Conservation (phyloP, 495 filamentous ascomycete genomes). For the Xylaria venustula region DNA sequence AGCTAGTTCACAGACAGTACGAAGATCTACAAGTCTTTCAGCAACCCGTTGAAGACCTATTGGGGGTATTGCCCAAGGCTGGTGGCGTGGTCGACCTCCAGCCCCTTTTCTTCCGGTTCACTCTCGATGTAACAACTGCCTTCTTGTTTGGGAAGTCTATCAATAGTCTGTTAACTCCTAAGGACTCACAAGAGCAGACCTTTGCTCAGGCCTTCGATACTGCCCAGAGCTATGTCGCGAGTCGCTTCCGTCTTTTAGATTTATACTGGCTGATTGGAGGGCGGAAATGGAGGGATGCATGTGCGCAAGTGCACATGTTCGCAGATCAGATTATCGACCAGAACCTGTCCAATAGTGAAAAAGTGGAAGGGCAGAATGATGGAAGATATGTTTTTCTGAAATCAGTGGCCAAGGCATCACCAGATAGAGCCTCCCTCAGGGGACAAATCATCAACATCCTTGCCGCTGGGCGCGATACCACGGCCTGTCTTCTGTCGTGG, state of each 20-base stretch:
- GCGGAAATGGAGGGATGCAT: constrained; percentile 38
- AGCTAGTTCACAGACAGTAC: constrained; percentile 40
- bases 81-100: constrained; percentile 51
- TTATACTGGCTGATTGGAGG: constrained; percentile 48
- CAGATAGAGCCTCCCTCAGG: constrained; percentile 24
- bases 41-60: constrained; percentile 45
- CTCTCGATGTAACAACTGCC: constrained; percentile 68
- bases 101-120: constrained; percentile 64
- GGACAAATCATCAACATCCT: constrained; percentile 49
- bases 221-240: constrained; percentile 25
- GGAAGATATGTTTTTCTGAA: constrained; percentile 30
- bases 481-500: constrained; percentile 48
- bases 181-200: constrained; percentile 16
- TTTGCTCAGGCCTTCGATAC: constrained; percentile 25
- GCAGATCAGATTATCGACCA: constrained; percentile 27
- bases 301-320: constrained; percentile 30
- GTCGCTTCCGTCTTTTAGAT: constrained; percentile 43
- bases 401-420: constrained; percentile 23
- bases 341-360: constrained; percentile 20
- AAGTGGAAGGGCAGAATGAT: neutral
- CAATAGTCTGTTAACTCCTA: constrained; percentile 41
- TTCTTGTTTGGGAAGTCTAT: constrained; percentile 67
- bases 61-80: constrained; percentile 33
- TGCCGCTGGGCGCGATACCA: constrained; percentile 54
- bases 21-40: constrained; percentile 18